Evolutionary conservation across 805 yeast genomes (phyloP), one percentile per base, ranked within the genome.

Genomic region (Yarrowia deformans): DNA sequence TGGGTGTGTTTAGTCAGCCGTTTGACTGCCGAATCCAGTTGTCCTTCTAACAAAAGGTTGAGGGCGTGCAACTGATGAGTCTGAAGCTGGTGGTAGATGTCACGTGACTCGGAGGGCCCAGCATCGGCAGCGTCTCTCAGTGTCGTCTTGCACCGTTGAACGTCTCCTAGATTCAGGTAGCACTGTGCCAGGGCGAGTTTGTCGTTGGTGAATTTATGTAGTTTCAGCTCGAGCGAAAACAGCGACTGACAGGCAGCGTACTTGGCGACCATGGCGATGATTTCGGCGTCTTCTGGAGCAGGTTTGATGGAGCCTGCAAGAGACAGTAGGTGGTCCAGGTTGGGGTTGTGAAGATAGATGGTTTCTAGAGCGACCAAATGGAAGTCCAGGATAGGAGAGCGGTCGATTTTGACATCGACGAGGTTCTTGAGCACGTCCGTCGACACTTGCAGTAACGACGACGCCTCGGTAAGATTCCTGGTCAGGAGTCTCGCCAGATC

Each of bases 91-190:
- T 8, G 13, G 12, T 54, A 14, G 16, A 39, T 54, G 14, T 39
- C 60, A 13, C 55, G 55, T 35, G 58, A 35, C 39, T 23, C 29
- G 4, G 29, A 23, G 29, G 32, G 4, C 3, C 1, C 29, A n/a
- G 14, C 29, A 10, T 19, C 19, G 10, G 37, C 48, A 16, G 14
- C 13, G 40, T 42, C 48, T 40, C 13, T 29, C 7, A 48, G 52
- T 0, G 35, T 29, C 2, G 35, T 16, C 29, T 29, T 60, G 32
- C 52, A 43, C n/a, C 46, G 34, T n/a, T 60, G 66, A 3, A 43
- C 49, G 52, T 60, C 66, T 18, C 66, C 66, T 12, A 60, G 52
- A 8, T 60, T 34, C 12, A 60, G 42, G 66, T 60, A 45, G 42
- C 66, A 60, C 18, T 60, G 66, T 4, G 66, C 66, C 4, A 43